Evolutionary conservation across 345 rosid species (phyloP).

Genomic region (Acer negundo): DNA sequence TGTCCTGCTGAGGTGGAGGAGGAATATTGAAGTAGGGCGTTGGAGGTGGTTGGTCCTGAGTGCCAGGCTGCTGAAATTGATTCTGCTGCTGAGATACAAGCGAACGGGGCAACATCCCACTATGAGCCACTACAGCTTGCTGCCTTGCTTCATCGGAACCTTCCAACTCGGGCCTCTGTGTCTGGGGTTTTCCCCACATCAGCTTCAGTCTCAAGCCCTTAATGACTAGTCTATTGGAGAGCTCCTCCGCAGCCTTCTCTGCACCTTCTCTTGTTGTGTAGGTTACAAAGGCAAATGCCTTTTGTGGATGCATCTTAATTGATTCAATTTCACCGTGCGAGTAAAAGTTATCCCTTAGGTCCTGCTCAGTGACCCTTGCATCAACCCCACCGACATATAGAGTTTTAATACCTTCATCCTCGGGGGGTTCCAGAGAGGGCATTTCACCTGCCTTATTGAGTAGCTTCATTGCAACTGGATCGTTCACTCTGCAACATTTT

Average conservation of each 20-base stretch:
- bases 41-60: slow-evolving; percentile 58
- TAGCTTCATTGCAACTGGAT: slow-evolving; percentile 89
- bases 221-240: slow-evolving; percentile 78
- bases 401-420: slow-evolving; percentile 87
- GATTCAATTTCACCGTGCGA: slow-evolving; percentile 94
- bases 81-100: slow-evolving; percentile 89
- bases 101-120: slow-evolving; percentile 85
- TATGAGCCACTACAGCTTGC: slow-evolving; percentile 65
- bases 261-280: slow-evolving; percentile 96
- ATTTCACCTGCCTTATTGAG: slow-evolving; percentile 96
- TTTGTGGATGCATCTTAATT: slow-evolving; percentile 76
- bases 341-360: slow-evolving; percentile 83
- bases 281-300: slow-evolving; percentile 93
- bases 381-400: slow-evolving; percentile 92
- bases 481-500: slow-evolving; percentile 68
- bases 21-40: slow-evolving; percentile 79
- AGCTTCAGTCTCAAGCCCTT: slow-evolving; percentile 92
- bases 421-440: slow-evolving; percentile 91
- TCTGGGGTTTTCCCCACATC: slow-evolving; percentile 96
- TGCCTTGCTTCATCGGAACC: slow-evolving; percentile 68
- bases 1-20: slow-evolving; percentile 64
- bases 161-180: slow-evolving; percentile 71
- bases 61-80: slow-evolving; percentile 44
- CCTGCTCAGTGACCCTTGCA: slow-evolving; percentile 82
- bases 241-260: slow-evolving; percentile 94